A percentile compares a stretch with the other conserved stretches of the same genome.
phyloP scores from a whole-genome alignment of 768 basidiomycete species.

The Tricholomella constricta region DNA sequence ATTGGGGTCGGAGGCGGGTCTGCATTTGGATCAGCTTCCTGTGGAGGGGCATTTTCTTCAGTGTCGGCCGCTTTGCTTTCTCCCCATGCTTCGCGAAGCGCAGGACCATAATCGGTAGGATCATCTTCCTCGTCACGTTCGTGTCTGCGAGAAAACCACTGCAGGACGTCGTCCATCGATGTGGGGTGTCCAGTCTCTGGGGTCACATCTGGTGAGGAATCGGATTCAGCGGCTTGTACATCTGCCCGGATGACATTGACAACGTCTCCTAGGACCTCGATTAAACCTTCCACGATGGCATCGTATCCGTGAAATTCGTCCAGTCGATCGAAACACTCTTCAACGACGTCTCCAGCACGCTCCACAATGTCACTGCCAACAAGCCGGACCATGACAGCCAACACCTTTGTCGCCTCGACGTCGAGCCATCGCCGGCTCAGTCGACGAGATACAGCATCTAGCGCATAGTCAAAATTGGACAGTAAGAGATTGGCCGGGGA shows the following conservation, averaged over 20 bases:
- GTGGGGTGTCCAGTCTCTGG: not conserved
- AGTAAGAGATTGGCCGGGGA: constrained; percentile 85
- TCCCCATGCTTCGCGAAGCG: constrained; percentile 63
- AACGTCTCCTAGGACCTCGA: constrained; percentile 86
- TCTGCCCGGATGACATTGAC: constrained; percentile 74
- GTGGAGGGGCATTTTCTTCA: constrained; percentile 23
- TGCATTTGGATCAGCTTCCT: constrained; percentile 40
- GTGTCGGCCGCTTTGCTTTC: constrained; percentile 22
- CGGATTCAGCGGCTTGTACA: constrained; percentile 29
- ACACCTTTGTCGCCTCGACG: constrained; percentile 84
- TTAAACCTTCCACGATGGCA: constrained; percentile 78
- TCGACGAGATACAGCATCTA: constrained; percentile 86
- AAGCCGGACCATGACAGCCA: constrained; percentile 81
- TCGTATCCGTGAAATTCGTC: constrained; percentile 97
- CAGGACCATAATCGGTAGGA: constrained; percentile 55
- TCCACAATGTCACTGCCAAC: constrained; percentile 88
- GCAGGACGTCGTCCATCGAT: constrained; percentile 54
- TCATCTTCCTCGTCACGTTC: constrained; percentile 39
- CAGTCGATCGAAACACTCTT: constrained; percentile 95
- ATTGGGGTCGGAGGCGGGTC: constrained; percentile 63
- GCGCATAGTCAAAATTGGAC: constrained; percentile 95
- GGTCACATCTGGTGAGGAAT: constrained; percentile 10
- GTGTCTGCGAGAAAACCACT: constrained; percentile 63
- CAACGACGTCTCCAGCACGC: constrained; percentile 90
- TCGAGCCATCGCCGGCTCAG: constrained; percentile 83